Conservation (phyloP, 2,329 filamentous ascomycete genomes). For the Cylindrodendrum hubeiense region DNA sequence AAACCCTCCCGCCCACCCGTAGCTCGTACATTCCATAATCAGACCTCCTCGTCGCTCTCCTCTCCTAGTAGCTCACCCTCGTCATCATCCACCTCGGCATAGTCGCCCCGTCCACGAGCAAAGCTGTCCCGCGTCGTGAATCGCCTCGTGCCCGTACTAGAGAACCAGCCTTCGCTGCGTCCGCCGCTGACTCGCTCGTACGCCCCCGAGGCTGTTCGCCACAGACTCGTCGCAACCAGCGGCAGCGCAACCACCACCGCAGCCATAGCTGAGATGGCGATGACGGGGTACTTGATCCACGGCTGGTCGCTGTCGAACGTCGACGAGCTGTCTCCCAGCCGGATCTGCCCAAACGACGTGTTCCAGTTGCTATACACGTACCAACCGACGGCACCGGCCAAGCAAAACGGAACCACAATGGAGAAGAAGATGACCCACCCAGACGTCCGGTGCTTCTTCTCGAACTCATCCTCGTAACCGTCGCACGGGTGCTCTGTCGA, state of each 20-base stretch:
- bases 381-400: conserved; percentile 82
- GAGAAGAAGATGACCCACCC: conserved; percentile 87
- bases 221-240: conserved; percentile 78
- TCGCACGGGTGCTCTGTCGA: conserved; percentile 71
- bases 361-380: conserved; percentile 89
- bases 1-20: conserved; percentile 18
- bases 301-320: conserved; percentile 77
- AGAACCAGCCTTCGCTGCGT: conserved; percentile 62
- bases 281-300: conserved; percentile 86
- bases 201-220: conserved; percentile 71
- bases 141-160: conserved; percentile 69
- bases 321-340: conserved; percentile 78
- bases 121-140: conserved; percentile 94
- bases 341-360: conserved; percentile 91
- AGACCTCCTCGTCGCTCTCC: conserved; percentile 90
- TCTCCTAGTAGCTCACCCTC: conserved; percentile 95
- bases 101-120: conserved; percentile 87
- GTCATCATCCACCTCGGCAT: conserved; percentile 89
- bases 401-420: conserved; percentile 78
- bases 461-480: conserved; percentile 85
- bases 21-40: conserved; percentile 37
- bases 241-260: conserved; percentile 74
- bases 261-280: conserved; percentile 74
- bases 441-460: conserved; percentile 76
- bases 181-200: conserved; percentile 65